Base-by-base conservation (phyloP, 208 protist genomes). In the Phytomonas francai region DNA sequence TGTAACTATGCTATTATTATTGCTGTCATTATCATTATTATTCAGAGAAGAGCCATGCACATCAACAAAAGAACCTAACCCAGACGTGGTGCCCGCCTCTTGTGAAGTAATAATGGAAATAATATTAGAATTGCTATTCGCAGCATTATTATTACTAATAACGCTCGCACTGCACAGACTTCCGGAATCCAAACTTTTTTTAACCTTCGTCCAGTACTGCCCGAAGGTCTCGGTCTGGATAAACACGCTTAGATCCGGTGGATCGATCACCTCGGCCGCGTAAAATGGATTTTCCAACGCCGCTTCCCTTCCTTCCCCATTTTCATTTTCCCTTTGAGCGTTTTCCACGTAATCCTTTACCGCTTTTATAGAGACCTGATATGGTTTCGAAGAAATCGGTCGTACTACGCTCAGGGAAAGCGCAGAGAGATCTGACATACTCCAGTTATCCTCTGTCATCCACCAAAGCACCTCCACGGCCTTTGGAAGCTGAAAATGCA, bases 261-360 rank as follows among this genome's bases (percentile, higher is more conserved):
- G 81, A 64, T 79, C 57, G 14, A 91, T 64, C 79, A 95, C 81
- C 33, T 80, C 68, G 28, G 77, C 59, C 4, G 77, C 59, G 57
- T 91, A 87, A 36, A 95, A 95, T 0, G 89, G 89, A 65, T 95
- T 95, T 65, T 92, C 86, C 29, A 64, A 22, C n/a, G 33, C 31
- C 2, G 70, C 39, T 8, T 34, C 64, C 9, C 64, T 12, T 30
- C 28, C 56, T 25, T 59, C 56, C 16, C 22, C 45, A 22, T 56
- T 56, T 14, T 56, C 22, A 22, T 56, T 56, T 56, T 14, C 45
- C 16, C 45, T 22, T n/a, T n/a, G n/a, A n/a, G 34, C 34, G 34
- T 9, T 9, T 9, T 78, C 54, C 36, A 94, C 59, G 70, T 92
- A 94, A 32, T 54, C 25, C 71, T 83, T 86, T 60, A 94, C 88